phyloP scores from a whole-genome alignment of 768 basidiomycete species.

The Postia placenta region DNA sequence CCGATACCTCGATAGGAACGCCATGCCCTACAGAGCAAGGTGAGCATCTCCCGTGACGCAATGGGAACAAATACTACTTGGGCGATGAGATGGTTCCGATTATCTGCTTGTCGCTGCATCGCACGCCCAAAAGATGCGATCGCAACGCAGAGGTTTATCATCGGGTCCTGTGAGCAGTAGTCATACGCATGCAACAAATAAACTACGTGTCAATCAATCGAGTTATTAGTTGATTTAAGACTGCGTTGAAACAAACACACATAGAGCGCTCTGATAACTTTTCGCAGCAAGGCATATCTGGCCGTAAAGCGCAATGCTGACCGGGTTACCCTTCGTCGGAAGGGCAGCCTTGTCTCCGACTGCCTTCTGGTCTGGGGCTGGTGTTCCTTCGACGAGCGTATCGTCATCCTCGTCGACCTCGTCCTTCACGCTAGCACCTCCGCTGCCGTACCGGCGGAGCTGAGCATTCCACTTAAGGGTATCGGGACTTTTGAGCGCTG shows the following conservation, averaged over 20 bases:
- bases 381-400: conserved; percentile 11
- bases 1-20: conserved; percentile 80
- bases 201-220: conserved; percentile 42
- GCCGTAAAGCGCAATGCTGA: conserved; percentile 71
- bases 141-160: conserved; percentile 78
- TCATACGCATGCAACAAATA: conserved; percentile 89
- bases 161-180: conserved; percentile 74
- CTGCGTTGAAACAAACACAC: conserved; percentile 44
- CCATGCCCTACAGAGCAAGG: conserved; percentile 55
- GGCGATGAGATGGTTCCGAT: conserved; percentile 82
- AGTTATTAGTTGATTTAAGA: neutral
- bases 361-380: conserved; percentile 11
- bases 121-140: conserved; percentile 85
- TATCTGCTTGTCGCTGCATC: conserved; percentile 92
- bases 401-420: conserved; percentile 37
- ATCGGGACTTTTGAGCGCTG: conserved; percentile 58
- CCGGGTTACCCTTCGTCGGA: conserved; percentile 67
- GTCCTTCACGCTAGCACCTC: conserved; percentile 31
- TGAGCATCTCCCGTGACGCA: neutral
- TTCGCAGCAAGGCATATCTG: conserved; percentile 78
- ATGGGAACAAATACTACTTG: conserved; percentile 41
- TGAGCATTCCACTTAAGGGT: conserved; percentile 54
- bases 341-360: conserved; percentile 27
- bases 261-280: conserved; percentile 88
- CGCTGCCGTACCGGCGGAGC: conserved; percentile 51